Evolutionary conservation across 2,329 filamentous ascomycete genomes (phyloP).

Genomic region (Fusarium euwallaceae): DNA sequence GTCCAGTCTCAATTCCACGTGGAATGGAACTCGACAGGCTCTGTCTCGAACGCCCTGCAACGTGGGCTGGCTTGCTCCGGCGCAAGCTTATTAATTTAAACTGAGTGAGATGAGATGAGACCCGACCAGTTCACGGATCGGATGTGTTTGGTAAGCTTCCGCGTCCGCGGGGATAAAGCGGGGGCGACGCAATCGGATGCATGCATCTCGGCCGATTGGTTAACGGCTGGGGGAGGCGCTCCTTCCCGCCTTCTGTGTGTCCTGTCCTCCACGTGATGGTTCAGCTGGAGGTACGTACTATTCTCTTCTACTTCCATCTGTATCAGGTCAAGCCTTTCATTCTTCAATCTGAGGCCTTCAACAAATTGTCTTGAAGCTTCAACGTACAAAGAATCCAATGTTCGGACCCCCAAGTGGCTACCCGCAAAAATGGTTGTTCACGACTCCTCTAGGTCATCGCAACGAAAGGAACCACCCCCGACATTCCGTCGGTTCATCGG

Average conservation of each 20-base stretch:
- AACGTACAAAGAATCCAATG: neutral
- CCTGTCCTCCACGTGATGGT: neutral
- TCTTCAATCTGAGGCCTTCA: neutral
- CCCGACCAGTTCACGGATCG: neutral
- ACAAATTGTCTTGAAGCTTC: neutral
- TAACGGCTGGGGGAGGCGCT: neutral
- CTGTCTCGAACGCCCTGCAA: conserved; percentile 1
- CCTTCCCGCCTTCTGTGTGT: conserved; percentile 11
- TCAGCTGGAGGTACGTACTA: neutral
- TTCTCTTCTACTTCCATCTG: neutral
- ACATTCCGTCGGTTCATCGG: neutral
- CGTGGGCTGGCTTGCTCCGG: neutral
- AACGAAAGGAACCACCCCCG: neutral
- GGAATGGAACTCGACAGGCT: neutral
- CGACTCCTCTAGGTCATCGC: neutral
- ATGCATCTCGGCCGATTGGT: conserved; percentile 29
- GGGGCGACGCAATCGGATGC: conserved; percentile 7
- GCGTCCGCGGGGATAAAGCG: conserved; percentile 30
- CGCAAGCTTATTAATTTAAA: conserved; percentile 1
- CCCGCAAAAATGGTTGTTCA: neutral
- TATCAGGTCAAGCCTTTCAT: neutral
- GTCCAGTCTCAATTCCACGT: neutral
- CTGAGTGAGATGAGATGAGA: neutral
- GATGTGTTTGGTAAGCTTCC: neutral
- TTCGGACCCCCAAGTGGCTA: neutral